These are phyloP conservation scores for Monosiga brevicollis DNA, from an alignment of 78 protist genomes.

Conservation along the genomic window DNA sequence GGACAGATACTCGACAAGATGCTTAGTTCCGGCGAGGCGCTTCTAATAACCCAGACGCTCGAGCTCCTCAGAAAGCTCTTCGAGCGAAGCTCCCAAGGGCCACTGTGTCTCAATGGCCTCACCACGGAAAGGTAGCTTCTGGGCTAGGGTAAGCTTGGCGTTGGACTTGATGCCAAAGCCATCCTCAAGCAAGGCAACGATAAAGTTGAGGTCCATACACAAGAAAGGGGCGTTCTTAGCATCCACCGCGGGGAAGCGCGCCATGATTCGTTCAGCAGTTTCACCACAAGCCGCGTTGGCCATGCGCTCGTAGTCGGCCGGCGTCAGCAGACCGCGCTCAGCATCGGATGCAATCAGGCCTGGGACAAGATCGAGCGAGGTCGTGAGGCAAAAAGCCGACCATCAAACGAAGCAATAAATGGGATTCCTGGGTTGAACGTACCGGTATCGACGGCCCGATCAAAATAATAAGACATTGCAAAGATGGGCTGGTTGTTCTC, in stretches of 20 bases:
- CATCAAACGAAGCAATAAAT: no score
- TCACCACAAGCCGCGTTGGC: background rate
- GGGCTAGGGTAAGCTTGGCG: background rate
- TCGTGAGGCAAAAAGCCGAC: no score
- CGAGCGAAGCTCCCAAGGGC: constrained; percentile 35
- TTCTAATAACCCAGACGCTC: no score
- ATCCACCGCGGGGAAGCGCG: background rate
- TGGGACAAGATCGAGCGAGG: background rate
- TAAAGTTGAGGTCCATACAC: constrained; percentile 30
- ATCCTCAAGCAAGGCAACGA: constrained; percentile 5
- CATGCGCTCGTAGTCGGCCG: background rate
- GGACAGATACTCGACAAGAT: no score
- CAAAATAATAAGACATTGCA: constrained; percentile 22
- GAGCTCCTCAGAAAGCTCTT: constrained; percentile 4
- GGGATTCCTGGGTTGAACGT: background rate
- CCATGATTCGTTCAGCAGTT: background rate
- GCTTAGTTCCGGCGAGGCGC: no score
- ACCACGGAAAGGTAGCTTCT: constrained; percentile 13
- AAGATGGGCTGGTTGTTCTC: background rate
- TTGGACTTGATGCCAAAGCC: constrained; percentile 14
- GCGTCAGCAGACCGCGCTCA: background rate
- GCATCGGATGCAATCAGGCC: background rate
- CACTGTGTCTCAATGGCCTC: constrained; percentile 24
- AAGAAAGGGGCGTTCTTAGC: constrained; percentile 10
- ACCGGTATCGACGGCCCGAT: background rate